Evolutionary conservation across 257 asterid species (phyloP), one percentile per base, ranked within the genome.

Genomic region (Misopates orontium): DNA sequence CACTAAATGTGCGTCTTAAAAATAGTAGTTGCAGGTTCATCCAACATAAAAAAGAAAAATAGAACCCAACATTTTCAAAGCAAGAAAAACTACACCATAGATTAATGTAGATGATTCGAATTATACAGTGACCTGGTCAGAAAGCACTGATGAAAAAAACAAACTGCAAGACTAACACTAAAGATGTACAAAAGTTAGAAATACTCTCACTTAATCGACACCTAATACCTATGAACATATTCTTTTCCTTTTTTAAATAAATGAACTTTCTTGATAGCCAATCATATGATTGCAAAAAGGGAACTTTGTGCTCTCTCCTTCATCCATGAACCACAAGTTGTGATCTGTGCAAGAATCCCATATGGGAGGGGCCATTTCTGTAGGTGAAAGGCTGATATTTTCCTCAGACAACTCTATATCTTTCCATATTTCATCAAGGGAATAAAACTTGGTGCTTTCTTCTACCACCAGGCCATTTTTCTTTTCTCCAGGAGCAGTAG

Each of bases 371-470:
- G 68, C 77, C 78, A 84, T 52, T 39, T 69, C 49, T 68, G 73
- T 82, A 57, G 31, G 2, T 19, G 78, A 61, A 55, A 76, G 71
- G 16, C 60, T 77, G 63, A 56, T 70, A 45, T 64, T 71, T 19
- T 69, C 95, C 68, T 87, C 88, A 1, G 75, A 75, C 48, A 82
- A 28, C 63, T 84, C 96, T 24, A 89, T 82, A 64, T 89, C 96
- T 62, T 84, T 87, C 97, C 96, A 92, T 63, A 92, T 84, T 62
- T 92, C 97, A 69, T 92, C 98, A 91, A 85, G 74, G 20, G 96
- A 83, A 23, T 79, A 83, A 8, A 44, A 80, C 39, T 82, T 74
- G 22, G 55, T 67, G 48, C 70, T 64, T 40, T 73, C 82, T 67
- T 66, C 79, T 31, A 57, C 72, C 42, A 69, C 85, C 60, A 70